A percentile compares a stretch with the other conserved stretches of the same genome.
These are phyloP conservation scores for Vitis hybrid DNA, from an alignment of 177 flowering plant species.

Conservation along the genomic window DNA sequence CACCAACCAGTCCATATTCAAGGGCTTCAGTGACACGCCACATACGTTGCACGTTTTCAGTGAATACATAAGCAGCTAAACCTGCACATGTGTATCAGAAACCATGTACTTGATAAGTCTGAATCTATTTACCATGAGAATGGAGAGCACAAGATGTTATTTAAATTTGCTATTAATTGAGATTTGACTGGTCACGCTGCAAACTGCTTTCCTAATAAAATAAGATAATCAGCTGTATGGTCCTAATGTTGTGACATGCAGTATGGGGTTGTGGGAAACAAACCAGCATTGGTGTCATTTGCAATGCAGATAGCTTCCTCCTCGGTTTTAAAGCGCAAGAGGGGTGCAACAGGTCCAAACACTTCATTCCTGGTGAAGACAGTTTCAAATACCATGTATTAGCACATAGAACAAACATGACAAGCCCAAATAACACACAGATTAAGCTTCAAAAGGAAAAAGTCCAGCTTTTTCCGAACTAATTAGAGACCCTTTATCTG, in stretches of 20 bases:
- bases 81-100: conserved; percentile 40
- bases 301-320: conserved; percentile 89
- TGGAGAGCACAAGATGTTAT: no score
- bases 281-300: conserved; percentile 93
- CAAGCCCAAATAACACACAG: neutral
- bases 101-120: no score
- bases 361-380: conserved; percentile 63
- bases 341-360: conserved; percentile 97
- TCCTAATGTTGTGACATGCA: neutral
- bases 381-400: neutral
- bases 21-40: conserved; percentile 98
- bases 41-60: conserved; percentile 69
- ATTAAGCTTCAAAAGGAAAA: neutral
- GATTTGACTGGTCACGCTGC: neutral
- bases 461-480: neutral
- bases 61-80: conserved; percentile 85
- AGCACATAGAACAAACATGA: neutral
- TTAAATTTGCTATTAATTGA: no score
- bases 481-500: neutral
- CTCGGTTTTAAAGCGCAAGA: conserved; percentile 81
- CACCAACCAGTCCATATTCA: conserved; percentile 94
- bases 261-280: neutral
- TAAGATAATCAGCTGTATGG: neutral
- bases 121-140: no score
- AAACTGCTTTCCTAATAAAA: conserved; percentile 1